phyloP scores from a whole-genome alignment of 179 eudicot species.

The Carnegiea gigantea region DNA sequence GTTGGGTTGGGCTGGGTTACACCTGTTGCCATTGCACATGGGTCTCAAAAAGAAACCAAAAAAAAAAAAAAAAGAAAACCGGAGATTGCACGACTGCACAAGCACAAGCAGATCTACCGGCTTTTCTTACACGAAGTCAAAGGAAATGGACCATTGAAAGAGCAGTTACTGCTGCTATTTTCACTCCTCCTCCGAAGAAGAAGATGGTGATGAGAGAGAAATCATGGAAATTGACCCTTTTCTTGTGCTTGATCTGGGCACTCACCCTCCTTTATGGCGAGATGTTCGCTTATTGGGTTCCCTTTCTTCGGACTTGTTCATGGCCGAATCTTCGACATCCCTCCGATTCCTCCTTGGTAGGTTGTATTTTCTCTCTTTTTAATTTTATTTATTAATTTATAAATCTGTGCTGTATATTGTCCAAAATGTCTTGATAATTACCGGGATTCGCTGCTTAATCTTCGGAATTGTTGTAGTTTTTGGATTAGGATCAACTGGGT shows the following conservation, averaged over 20 bases:
- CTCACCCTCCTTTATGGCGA: slow-evolving; percentile 74
- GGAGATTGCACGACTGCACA: too few species aligned
- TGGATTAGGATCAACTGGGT: neutral
- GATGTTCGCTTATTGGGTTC: slow-evolving; percentile 77
- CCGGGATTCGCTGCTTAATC: neutral
- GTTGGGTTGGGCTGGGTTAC: too few species aligned
- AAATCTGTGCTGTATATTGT: neutral
- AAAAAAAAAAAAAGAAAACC: too few species aligned
- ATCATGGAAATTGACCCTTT: slow-evolving; percentile 48
- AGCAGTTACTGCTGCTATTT: neutral
- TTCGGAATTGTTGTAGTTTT: neutral
- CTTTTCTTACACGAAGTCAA: neutral
- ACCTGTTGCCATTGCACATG: too few species aligned
- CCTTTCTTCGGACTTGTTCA: slow-evolving; percentile 58
- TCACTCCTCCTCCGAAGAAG: neutral
- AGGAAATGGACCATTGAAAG: neutral
- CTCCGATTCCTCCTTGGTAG: slow-evolving; percentile 34
- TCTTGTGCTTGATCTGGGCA: slow-evolving; percentile 63
- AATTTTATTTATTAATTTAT: neutral
- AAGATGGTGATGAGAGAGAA: slow-evolving; percentile 27
- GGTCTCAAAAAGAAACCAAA: too few species aligned
- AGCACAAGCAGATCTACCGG: too few species aligned
- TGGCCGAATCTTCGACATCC: slow-evolving; percentile 64
- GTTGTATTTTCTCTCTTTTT: neutral
- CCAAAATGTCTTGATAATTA: neutral